Percentiles rank a stretch among this genome's conserved stretches.
These are phyloP conservation scores for Pelargonium citronellum DNA, from an alignment of 441 rosid genomes.

Conservation along the genomic window DNA sequence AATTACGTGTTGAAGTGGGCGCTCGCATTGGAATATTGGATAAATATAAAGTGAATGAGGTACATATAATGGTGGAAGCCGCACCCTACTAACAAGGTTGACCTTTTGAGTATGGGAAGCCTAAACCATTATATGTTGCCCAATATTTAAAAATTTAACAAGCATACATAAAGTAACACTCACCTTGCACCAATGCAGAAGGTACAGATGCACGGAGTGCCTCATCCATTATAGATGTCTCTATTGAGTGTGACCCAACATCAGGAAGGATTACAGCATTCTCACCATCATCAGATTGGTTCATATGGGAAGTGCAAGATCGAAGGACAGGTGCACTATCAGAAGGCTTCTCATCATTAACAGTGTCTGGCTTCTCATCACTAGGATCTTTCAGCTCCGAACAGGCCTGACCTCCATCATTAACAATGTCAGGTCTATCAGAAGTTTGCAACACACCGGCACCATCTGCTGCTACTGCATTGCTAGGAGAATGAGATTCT, in stretches of 20 bases:
- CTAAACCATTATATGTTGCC: too few relatives aligned
- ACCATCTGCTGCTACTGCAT: constrained; percentile 25
- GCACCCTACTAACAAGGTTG: too few relatives aligned
- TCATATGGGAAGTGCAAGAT: constrained; percentile 34
- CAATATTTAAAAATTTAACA: too few relatives aligned
- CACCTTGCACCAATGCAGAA: constrained; percentile 56
- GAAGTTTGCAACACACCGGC: constrained; percentile 30
- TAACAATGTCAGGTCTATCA: constrained; percentile 28
- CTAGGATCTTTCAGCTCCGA: constrained; percentile 29
- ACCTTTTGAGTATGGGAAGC: too few relatives aligned
- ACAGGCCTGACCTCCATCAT: constrained; percentile 36
- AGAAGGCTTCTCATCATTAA: constrained; percentile 26
- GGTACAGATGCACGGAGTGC: constrained; percentile 27
- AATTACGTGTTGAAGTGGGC: background rate
- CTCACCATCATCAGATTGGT: constrained; percentile 23
- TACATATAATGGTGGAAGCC: too few relatives aligned
- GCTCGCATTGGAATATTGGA: too few relatives aligned
- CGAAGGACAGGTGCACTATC: constrained; percentile 21
- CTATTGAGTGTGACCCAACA: constrained; percentile 20
- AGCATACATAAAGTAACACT: constrained; percentile 32
- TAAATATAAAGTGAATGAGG: too few relatives aligned
- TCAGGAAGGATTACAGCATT: constrained; percentile 17
- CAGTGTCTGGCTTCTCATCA: constrained; percentile 6
- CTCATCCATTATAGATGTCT: constrained; percentile 24
- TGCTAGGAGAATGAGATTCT: constrained; percentile 21